Conservation (phyloP, 306 rosid species). For the Prunus padus region DNA sequence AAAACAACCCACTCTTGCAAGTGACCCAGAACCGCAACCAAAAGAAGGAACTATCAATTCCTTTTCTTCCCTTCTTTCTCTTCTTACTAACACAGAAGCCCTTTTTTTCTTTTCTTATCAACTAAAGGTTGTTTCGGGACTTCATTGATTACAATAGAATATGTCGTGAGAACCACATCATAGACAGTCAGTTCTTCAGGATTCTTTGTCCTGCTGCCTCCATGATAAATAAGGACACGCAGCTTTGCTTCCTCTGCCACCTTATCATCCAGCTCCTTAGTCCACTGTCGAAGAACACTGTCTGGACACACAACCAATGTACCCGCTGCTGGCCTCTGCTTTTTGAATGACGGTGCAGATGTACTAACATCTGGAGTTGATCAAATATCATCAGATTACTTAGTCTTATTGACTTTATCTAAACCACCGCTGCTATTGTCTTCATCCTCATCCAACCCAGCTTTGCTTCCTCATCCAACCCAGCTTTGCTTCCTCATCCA, state of each 20-base stretch:
- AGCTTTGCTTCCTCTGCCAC: conserved; percentile 69
- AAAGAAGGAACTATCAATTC: conserved; percentile 53
- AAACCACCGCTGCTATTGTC: conserved; percentile 44
- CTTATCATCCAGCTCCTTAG: conserved; percentile 86
- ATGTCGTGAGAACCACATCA: conserved; percentile 97
- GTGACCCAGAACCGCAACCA: conserved; percentile 65
- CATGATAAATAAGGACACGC: conserved; percentile 76
- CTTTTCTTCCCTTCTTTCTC: conserved; percentile 78
- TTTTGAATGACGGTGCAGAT: conserved; percentile 47
- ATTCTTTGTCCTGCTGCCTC: conserved; percentile 88
- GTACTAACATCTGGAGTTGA: conserved; percentile 53
- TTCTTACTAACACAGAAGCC: conserved; percentile 79
- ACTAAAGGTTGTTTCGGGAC: conserved; percentile 89
- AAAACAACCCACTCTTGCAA: conserved; percentile 91
- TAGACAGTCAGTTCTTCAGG: conserved; percentile 66
- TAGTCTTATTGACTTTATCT: conserved; percentile 40
- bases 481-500: too few relatives aligned
- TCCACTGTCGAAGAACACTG: conserved; percentile 96
- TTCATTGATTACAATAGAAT: conserved; percentile 84
- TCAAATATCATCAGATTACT: conserved; percentile 47
- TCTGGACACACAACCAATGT: conserved; percentile 98
- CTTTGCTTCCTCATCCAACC: too few relatives aligned
- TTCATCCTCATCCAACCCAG: conserved; percentile 83
- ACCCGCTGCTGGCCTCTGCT: conserved; percentile 95
- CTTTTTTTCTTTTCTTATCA: conserved; percentile 64